Base-by-base conservation (phyloP, 768 basidiomycete species). In the Termitomyces sp. region DNA sequence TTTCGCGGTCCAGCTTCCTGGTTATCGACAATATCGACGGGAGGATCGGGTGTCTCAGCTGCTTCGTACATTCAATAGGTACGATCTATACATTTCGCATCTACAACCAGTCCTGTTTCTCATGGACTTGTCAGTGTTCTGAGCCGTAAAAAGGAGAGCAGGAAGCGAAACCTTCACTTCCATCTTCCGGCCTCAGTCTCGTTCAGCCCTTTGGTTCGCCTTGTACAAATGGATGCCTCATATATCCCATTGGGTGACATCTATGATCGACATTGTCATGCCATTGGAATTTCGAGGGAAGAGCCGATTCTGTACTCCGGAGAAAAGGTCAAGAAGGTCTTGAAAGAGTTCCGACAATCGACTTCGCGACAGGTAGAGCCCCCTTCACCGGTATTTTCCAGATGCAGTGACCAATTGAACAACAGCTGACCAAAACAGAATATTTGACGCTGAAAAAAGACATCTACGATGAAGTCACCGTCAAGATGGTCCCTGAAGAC, bases 1-100 rank as follows among this genome's bases (percentile, higher is more conserved):
- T 1, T 99, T 98, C 70, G 84, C 88, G 31, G 91, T 96, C 5
- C 97, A 99, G 67, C 76, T 91, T 46, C 94, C 95, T 10, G 85
- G 89, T 32, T 84, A 85, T 49, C 80, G 94, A 18, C 89, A 91
- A 61, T 88, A 86, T 61, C 86, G 97, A 23, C 82, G 97, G 31
- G 96, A 99, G 73, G 96, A 99, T 64, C 79, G 91, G 47, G 84
- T 96, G 41, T 88, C 89, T 69, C 94, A 98, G 63, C 73, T 97
- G 18, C 89, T 96, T 73, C 84, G 97, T n/a, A 91, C 89, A 52
- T 91, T 98, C 72, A 98, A 97, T 64, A 84, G 86, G 94, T 95
- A 58, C 39, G 83, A 32, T 32, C 16, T 29, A 18, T 20, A 22
- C 66, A 12, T 18, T 32, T 15, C 16, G 15, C 16, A 16, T 13